These are phyloP conservation scores for Kluyveromyces dobzhanskii DNA, from an alignment of 805 yeast species.

Conservation along the genomic window DNA sequence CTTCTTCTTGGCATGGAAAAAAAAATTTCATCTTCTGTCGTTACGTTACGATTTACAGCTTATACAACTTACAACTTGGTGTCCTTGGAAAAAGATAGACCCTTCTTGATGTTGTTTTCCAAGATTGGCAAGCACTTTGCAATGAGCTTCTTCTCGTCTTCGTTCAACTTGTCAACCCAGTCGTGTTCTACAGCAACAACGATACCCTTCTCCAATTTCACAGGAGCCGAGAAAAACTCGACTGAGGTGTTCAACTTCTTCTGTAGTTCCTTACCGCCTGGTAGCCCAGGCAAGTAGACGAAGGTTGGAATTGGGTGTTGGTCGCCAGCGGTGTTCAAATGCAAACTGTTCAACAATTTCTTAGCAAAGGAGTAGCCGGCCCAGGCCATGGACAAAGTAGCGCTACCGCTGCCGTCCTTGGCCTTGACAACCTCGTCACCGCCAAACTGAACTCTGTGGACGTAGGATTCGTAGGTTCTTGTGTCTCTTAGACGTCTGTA, in stretches of 20 bases:
- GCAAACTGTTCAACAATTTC: slow-evolving; percentile 42
- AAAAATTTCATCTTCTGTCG: no score
- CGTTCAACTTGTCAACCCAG: slow-evolving; percentile 38
- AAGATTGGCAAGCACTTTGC: slow-evolving; percentile 46
- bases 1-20: no score
- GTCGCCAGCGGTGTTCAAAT: slow-evolving; percentile 22
- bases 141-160: slow-evolving; percentile 45
- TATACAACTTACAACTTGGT: slow-evolving; percentile 17
- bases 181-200: slow-evolving; percentile 44
- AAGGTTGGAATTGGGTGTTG: slow-evolving; percentile 35
- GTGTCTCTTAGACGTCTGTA: slow-evolving; percentile 33
- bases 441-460: slow-evolving; percentile 76
- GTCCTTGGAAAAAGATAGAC: slow-evolving; percentile 23
- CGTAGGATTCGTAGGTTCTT: slow-evolving; percentile 46
- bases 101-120: slow-evolving; percentile 49
- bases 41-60: no score
- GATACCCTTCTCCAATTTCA: slow-evolving; percentile 43
- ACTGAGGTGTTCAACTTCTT: slow-evolving; percentile 30
- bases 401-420: slow-evolving; percentile 77
- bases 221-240: slow-evolving; percentile 56
- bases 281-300: slow-evolving; percentile 47
- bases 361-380: slow-evolving; percentile 74
- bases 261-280: slow-evolving; percentile 38
- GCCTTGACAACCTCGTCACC: slow-evolving; percentile 88
- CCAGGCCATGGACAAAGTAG: slow-evolving; percentile 80